phyloP scores from a whole-genome alignment of 257 asterid genomes.

The Plectranthus barbatus region DNA sequence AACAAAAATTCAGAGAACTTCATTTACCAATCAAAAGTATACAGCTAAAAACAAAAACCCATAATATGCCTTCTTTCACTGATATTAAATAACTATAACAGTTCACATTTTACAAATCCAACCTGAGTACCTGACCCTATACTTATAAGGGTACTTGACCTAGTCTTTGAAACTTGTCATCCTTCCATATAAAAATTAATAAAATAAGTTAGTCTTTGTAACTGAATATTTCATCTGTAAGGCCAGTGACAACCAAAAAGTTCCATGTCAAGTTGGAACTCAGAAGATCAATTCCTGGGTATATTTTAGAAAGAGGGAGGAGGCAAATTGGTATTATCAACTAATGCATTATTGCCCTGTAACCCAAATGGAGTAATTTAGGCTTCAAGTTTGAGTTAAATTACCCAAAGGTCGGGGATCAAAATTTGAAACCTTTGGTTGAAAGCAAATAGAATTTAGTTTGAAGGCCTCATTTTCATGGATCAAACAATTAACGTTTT shows the following conservation, averaged over 20 bases:
- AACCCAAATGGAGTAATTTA: background rate
- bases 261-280: background rate
- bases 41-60: background rate
- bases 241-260: background rate
- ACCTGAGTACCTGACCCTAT: background rate
- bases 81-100: background rate
- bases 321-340: background rate
- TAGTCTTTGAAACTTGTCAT: background rate
- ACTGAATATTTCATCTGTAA: background rate
- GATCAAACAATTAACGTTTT: background rate
- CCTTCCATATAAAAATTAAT: background rate
- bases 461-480: constrained; percentile 3
- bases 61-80: background rate
- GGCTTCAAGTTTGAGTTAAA: constrained; percentile 3
- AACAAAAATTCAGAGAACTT: background rate
- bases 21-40: background rate
- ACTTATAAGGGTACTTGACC: background rate
- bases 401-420: background rate
- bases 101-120: background rate
- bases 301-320: background rate
- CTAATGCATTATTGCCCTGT: constrained; percentile 2
- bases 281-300: background rate
- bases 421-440: background rate
- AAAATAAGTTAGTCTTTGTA: background rate
- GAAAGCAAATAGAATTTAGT: background rate